Evolutionary conservation across 176 grass and related monocot genomes (phyloP), one percentile per base, ranked within the genome.

Genomic region (Zoysia pacifica): DNA sequence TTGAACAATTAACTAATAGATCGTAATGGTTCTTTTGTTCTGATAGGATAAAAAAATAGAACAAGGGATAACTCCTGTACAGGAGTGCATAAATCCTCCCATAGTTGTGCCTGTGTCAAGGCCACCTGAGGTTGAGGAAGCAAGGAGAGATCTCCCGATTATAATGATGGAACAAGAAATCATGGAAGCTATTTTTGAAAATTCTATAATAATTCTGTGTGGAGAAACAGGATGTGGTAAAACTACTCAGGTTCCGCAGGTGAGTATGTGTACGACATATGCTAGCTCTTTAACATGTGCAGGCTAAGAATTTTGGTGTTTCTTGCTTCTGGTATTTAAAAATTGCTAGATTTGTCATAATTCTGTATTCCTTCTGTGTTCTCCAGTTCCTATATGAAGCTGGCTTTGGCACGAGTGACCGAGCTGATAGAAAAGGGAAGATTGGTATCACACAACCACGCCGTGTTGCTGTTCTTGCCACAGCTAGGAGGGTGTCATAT

Each of bases 81-180:
- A 87, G 5, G 81, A 80, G 48, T 73, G 79, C 78, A 78, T 89
- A 28, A 89, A 83, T 80, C 41, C 87, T 79, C 80, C 90, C 39
- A 87, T 92, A 79, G 88, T 99, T 69, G 90, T 95, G 65, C 65
- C 87, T 91, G 88, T 95, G 70, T 87, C 90, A 72, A 91, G 96
- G 63, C 90, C 92, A 37, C 51, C 53, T 58, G 96, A 94, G 65
- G 80, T 99, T 81, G 96, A 99, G 81, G 86, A 91, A 28, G 77
- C 89, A 73, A 93, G 92, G 73, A 93, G 67, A 80, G 88, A 99
- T 86, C 92, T 99, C 64, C 96, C 90, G n/a, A 99, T 99, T 85
- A 91, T 99, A 77, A 95, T 99, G 92, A 99, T 99, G 96, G 96
- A 99, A 55, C 90, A 99, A 77, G 96, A 99, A 88, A 99, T 99